A percentile compares a stretch with the other conserved stretches of the same genome.
phyloP scores from a whole-genome alignment of 805 yeast species.

The Candida andamanensis region DNA sequence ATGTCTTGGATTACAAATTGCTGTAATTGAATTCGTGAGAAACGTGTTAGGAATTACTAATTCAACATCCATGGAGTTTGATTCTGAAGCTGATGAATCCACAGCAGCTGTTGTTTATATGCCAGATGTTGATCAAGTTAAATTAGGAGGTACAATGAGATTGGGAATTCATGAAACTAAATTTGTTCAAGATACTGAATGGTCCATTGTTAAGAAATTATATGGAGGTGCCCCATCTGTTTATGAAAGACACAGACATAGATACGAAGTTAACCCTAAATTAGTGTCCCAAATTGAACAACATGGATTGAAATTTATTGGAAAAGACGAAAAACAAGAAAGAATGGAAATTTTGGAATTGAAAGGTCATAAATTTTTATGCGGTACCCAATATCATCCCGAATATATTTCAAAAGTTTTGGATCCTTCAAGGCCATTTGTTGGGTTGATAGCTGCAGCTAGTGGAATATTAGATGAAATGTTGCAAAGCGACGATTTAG shows the following conservation, averaged over 20 bases:
- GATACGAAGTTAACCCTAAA: slow-evolving; percentile 94
- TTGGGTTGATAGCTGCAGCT: slow-evolving; percentile 94
- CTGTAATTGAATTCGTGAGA: slow-evolving; percentile 90
- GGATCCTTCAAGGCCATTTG: slow-evolving; percentile 93
- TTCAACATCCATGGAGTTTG: slow-evolving; percentile 82
- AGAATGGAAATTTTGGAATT: slow-evolving; percentile 95
- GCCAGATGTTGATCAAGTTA: slow-evolving; percentile 97
- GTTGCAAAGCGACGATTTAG: slow-evolving; percentile 41
- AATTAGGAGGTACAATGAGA: slow-evolving; percentile 99
- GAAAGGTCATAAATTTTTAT: slow-evolving; percentile 81
- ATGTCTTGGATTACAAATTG: slow-evolving; percentile 95
- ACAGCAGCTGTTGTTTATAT: slow-evolving; percentile 84
- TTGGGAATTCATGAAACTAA: slow-evolving; percentile 88
- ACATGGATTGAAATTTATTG: slow-evolving; percentile 82
- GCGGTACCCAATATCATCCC: slow-evolving; percentile 97
- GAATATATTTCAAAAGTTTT: slow-evolving; percentile 95
- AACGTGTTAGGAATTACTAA: slow-evolving; percentile 62
- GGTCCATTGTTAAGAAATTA: slow-evolving; percentile 67
- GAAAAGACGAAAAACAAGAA: slow-evolving; percentile 82
- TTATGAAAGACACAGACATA: slow-evolving; percentile 94
- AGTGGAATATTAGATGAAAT: slow-evolving; percentile 74
- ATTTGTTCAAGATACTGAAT: slow-evolving; percentile 63
- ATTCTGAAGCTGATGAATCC: slow-evolving; percentile 52
- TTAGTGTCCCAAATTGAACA: slow-evolving; percentile 66
- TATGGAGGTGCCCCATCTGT: slow-evolving; percentile 70